Conservation (phyloP, 2,329 filamentous ascomycete species). For the Ascochyta fabae region DNA sequence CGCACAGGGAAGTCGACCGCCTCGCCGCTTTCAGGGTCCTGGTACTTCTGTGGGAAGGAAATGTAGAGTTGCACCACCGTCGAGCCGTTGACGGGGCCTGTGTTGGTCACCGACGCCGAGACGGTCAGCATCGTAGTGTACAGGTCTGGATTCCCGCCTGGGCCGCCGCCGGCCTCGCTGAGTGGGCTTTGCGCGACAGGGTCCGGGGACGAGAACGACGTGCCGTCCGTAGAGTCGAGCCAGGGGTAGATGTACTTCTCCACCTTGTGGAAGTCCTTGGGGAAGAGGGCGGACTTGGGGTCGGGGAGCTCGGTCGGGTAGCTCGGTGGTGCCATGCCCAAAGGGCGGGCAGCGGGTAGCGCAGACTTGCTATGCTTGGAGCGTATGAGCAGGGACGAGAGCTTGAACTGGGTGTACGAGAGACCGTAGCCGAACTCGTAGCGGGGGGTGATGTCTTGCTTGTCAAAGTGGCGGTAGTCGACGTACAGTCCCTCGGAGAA, state of each 20-base stretch:
- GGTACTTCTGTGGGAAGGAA: conserved; percentile 53
- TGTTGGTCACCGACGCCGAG: conserved; percentile 65
- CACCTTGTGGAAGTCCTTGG: conserved; percentile 64
- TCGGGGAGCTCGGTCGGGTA: conserved; percentile 64
- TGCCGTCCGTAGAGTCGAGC: conserved; percentile 59
- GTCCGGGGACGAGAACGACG: conserved; percentile 59
- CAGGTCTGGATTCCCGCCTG: conserved; percentile 71
- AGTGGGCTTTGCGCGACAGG: conserved; percentile 59
- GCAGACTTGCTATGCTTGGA: conserved; percentile 54
- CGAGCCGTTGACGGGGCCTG: conserved; percentile 60
- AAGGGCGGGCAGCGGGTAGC: conserved; percentile 43
- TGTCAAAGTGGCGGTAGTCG: conserved; percentile 91
- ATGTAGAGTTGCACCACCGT: conserved; percentile 66
- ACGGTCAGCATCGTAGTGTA: conserved; percentile 64
- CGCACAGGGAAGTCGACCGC: conserved; percentile 63
- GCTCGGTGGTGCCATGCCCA: conserved; percentile 44
- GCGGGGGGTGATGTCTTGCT: conserved; percentile 72
- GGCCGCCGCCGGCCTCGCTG: conserved; percentile 72
- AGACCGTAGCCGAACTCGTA: conserved; percentile 89
- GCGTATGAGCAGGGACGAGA: conserved; percentile 60
- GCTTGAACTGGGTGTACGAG: conserved; percentile 76
- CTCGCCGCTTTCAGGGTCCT: conserved; percentile 52
- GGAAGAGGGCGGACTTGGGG: conserved; percentile 65
- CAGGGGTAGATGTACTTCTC: conserved; percentile 79
- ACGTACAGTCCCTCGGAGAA: conserved; percentile 85